phyloP scores from a whole-genome alignment of 176 grass and related monocot genomes.

The sorghum (Sorghum bicolor) region DNA sequence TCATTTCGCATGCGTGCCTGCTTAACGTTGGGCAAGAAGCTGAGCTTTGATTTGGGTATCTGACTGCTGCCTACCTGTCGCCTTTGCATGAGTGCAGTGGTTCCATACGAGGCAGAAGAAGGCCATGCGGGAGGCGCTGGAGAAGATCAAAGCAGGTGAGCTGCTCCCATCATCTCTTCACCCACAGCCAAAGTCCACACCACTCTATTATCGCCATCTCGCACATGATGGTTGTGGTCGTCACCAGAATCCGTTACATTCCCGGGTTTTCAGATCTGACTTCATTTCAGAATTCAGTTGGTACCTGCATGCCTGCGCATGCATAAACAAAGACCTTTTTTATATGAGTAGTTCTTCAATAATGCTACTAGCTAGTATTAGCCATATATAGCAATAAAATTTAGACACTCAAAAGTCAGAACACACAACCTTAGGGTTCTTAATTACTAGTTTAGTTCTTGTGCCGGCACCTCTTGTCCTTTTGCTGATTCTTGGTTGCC shows the following conservation, averaged over 20 bases:
- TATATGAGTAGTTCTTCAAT: background rate
- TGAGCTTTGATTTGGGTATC: background rate
- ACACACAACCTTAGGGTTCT: background rate
- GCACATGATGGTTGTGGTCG: background rate
- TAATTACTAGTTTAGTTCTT: background rate
- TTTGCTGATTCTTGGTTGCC: background rate
- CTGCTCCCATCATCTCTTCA: background rate
- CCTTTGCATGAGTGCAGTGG: constrained; percentile 42
- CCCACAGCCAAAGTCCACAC: background rate
- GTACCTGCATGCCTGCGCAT: background rate
- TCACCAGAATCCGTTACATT: background rate
- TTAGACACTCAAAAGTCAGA: background rate
- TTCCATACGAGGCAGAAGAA: constrained; percentile 70
- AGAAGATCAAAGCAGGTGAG: constrained; percentile 81
- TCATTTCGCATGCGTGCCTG: too few relatives aligned
- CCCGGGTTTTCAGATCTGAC: background rate
- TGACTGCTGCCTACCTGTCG: background rate
- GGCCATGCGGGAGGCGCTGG: constrained; percentile 75
- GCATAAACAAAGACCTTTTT: background rate
- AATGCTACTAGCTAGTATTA: background rate
- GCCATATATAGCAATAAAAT: background rate
- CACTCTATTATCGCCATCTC: too few relatives aligned
- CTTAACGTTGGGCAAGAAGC: too few relatives aligned
- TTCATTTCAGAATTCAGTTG: background rate
- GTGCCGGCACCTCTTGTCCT: background rate